Percentiles rank a stretch among this genome's conserved stretches.
Evolutionary conservation across 2,329 filamentous ascomycete genomes (phyloP).

Genomic region (Diaporthe sp.): DNA sequence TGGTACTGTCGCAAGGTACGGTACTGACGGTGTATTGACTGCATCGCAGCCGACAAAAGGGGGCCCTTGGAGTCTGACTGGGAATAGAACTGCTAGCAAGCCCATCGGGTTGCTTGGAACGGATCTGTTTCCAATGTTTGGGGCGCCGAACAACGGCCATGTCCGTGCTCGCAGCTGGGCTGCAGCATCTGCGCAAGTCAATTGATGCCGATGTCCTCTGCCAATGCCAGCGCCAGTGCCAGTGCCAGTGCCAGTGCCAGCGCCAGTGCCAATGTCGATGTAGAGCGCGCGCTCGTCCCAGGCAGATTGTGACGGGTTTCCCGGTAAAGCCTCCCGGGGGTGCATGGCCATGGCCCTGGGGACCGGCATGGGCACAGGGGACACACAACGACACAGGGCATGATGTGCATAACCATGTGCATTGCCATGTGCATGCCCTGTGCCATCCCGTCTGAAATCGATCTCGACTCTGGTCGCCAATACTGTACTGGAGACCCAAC

Average conservation of each 20-base stretch:
- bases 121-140: conserved; percentile 28
- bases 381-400: conserved; percentile 18
- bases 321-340: conserved; percentile 26
- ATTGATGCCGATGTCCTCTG: conserved; percentile 22
- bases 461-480: conserved; percentile 21
- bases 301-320: conserved; percentile 17
- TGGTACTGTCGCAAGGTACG: conserved; percentile 16
- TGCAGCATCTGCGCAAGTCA: conserved; percentile 30
- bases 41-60: conserved; percentile 22
- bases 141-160: conserved; percentile 28
- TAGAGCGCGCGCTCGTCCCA: conserved; percentile 33
- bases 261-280: conserved; percentile 4
- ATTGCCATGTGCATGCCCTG: conserved; percentile 29
- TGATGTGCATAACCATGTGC: conserved; percentile 33
- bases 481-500: neutral
- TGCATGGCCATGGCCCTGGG: conserved; percentile 26
- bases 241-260: neutral
- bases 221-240: neutral
- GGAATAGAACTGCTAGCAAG: conserved; percentile 6
- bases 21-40: conserved; percentile 7
- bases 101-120: conserved; percentile 14
- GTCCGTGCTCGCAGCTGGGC: conserved; percentile 31
- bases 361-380: conserved; percentile 18
- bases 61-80: conserved; percentile 9
- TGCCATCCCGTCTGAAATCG: conserved; percentile 28